Evolutionary conservation across 768 basidiomycete species (phyloP).

Genomic region (Gymnopilus junonius): DNA sequence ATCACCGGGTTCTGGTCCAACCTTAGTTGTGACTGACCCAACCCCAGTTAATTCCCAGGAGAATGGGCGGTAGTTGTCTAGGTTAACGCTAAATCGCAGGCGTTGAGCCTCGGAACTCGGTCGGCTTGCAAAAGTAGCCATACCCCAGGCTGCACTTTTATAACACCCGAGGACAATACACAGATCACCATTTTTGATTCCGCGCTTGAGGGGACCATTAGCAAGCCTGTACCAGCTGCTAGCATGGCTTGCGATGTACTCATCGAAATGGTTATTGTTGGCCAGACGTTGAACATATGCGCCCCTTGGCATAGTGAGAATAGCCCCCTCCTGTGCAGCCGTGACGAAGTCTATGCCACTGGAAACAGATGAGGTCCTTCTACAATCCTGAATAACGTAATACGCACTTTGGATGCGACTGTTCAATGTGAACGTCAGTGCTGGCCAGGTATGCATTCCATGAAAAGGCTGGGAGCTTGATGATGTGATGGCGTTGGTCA

Average conservation of each 20-base stretch:
- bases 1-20: slow-evolving; percentile 12
- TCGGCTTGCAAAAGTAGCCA: slow-evolving; percentile 20
- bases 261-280: slow-evolving; percentile 8
- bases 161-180: slow-evolving; percentile 30
- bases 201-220: slow-evolving; percentile 15
- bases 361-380: background rate
- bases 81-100: background rate
- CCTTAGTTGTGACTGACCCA: slow-evolving; percentile 9
- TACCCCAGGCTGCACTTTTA: slow-evolving; percentile 28
- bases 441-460: slow-evolving; percentile 12
- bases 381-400: background rate
- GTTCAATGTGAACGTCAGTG: slow-evolving; percentile 3
- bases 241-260: slow-evolving; percentile 11
- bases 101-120: background rate
- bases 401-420: slow-evolving; percentile 1
- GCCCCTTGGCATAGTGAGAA: slow-evolving; percentile 21
- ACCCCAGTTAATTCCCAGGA: slow-evolving; percentile 4
- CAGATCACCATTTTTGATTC: slow-evolving; percentile 24
- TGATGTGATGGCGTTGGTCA: background rate
- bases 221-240: slow-evolving; percentile 20
- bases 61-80: background rate
- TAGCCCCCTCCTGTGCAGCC: slow-evolving; percentile 17
- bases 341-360: slow-evolving; percentile 12
- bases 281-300: slow-evolving; percentile 13
- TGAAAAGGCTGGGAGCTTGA: slow-evolving; percentile 7